phyloP scores from a whole-genome alignment of 164 flowering plant genomes.

The Paratinospora sagittata region DNA sequence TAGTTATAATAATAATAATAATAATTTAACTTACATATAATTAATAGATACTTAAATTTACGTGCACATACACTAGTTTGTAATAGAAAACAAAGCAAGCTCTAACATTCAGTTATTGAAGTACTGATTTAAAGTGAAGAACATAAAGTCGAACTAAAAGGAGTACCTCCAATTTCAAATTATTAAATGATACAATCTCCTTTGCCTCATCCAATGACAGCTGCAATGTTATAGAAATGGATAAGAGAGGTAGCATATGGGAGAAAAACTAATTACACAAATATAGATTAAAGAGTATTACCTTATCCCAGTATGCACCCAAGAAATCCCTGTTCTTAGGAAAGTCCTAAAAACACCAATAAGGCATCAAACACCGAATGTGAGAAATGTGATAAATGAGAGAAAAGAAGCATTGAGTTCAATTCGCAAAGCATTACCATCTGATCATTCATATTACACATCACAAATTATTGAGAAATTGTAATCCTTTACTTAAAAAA shows the following conservation, averaged over 20 bases:
- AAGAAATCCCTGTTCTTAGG: slow-evolving; percentile 52
- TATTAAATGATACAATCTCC: slow-evolving; percentile 53
- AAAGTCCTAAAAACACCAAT: slow-evolving; percentile 48
- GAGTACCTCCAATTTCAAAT: slow-evolving; percentile 60
- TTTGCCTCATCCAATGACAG: slow-evolving; percentile 59
- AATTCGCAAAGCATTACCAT: not conserved
- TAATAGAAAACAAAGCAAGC: too few relatives aligned
- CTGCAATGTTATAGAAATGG: slow-evolving; percentile 32
- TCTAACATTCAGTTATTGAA: not conserved
- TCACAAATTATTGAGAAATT: not conserved
- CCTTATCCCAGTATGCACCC: slow-evolving; percentile 89
- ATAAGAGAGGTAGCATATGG: slow-evolving; percentile 2
- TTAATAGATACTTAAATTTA: too few relatives aligned
- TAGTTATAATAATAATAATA: too few relatives aligned
- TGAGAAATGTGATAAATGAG: not conserved
- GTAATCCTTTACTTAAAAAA: not conserved
- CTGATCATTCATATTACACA: not conserved
- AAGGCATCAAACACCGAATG: slow-evolving; percentile 10
- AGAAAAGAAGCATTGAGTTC: not conserved
- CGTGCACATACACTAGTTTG: too few relatives aligned
- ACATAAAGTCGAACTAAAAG: not conserved
- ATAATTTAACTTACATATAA: too few relatives aligned
- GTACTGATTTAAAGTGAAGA: not conserved
- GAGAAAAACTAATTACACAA: not conserved
- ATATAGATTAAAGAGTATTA: slow-evolving; percentile 18